A percentile compares a stretch with the other conserved stretches of the same genome.
Conservation (phyloP, 768 basidiomycete genomes). For the Melanogaster broomeanus region DNA sequence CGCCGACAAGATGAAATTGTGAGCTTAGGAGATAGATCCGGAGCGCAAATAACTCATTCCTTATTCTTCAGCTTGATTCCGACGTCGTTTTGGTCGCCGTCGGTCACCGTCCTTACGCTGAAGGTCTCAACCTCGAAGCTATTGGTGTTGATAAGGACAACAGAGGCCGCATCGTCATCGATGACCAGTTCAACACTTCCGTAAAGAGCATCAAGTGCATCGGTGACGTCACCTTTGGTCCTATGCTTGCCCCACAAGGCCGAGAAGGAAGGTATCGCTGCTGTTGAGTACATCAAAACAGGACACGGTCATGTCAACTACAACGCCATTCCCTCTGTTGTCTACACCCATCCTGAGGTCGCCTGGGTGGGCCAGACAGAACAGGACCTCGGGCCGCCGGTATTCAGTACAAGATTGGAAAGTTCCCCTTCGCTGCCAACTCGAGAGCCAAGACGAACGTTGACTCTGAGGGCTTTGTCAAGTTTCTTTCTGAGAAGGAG, state of each 20-base stretch:
- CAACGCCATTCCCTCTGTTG: no score
- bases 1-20: no score
- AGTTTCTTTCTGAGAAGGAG: no score
- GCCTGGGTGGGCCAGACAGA: constrained; percentile 99
- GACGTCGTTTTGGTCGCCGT: constrained; percentile 96
- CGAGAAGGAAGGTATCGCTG: constrained; percentile 96
- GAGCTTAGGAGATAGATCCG: no score
- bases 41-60: no score
- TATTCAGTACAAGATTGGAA: constrained; percentile 88
- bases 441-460: no score
- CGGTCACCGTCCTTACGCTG: constrained; percentile 89
- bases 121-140: constrained; percentile 86
- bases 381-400: constrained; percentile 87
- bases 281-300: no score
- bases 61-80: constrained; percentile 65
- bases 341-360: no score
- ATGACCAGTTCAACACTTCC: constrained; percentile 94
- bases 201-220: constrained; percentile 92
- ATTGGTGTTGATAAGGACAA: constrained; percentile 90
- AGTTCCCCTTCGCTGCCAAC: constrained; percentile 96
- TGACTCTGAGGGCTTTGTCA: no score
- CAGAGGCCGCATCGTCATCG: constrained; percentile 95
- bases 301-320: no score
- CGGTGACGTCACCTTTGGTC: constrained; percentile 97
- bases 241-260: constrained; percentile 99